phyloP scores from a whole-genome alignment of 805 yeast species.

The Candida rishiriensis region DNA sequence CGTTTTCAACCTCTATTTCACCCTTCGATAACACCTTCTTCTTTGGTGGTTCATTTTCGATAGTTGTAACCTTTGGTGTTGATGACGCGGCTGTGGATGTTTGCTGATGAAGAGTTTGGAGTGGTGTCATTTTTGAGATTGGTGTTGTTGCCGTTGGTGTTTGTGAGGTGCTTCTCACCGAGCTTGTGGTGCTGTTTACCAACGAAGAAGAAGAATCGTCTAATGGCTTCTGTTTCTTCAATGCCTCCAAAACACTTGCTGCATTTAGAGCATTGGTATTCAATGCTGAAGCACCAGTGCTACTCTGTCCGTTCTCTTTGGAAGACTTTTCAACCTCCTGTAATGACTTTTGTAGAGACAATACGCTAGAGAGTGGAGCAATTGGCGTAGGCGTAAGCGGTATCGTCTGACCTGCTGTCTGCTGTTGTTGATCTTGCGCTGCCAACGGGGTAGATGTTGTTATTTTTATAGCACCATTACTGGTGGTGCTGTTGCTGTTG shows the following conservation, averaged over 20 bases:
- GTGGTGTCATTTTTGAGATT: background rate
- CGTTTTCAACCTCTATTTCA: slow-evolving; percentile 18
- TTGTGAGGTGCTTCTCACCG: slow-evolving; percentile 4
- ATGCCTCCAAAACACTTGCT: slow-evolving; percentile 34
- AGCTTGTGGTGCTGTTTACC: slow-evolving; percentile 3
- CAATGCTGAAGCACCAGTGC: slow-evolving; percentile 4
- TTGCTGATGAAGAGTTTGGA: background rate
- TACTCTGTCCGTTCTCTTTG: background rate
- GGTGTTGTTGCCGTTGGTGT: background rate
- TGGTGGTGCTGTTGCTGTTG: slow-evolving; percentile 1
- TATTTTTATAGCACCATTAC: too few relatives aligned
- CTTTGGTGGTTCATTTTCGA: background rate
- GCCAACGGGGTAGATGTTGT: background rate
- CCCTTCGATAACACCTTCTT: slow-evolving; percentile 1
- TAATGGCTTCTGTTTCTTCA: slow-evolving; percentile 31
- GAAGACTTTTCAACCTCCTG: slow-evolving; percentile 1
- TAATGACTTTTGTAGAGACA: slow-evolving; percentile 5
- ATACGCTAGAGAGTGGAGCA: background rate
- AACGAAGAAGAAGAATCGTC: slow-evolving; percentile 11
- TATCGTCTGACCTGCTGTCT: background rate
- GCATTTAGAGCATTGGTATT: slow-evolving; percentile 32
- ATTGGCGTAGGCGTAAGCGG: slow-evolving; percentile 3
- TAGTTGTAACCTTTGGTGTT: background rate
- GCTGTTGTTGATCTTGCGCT: background rate
- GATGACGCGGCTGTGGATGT: background rate